A percentile compares a stretch with the other conserved stretches of the same genome.
Conservation (phyloP, 371 early-diverging fungal species). For the Mortierella sp. region DNA sequence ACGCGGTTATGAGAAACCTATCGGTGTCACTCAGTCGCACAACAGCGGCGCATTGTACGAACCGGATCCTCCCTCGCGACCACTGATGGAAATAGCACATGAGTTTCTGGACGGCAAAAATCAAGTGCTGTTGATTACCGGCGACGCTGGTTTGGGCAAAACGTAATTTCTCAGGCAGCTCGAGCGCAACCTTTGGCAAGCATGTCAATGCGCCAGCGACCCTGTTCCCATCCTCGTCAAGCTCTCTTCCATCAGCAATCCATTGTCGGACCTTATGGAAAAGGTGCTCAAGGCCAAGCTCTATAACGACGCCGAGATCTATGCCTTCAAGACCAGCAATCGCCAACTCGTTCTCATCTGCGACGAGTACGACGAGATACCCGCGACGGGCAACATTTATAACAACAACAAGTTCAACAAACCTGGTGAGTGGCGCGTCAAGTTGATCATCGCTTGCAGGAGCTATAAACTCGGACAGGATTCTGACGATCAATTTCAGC, state of each 20-base stretch:
- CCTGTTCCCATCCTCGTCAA: constrained; percentile 18
- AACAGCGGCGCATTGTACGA: too few relatives aligned
- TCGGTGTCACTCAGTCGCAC: too few relatives aligned
- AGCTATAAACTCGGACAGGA: background rate
- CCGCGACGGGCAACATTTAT: background rate
- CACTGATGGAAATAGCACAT: too few relatives aligned
- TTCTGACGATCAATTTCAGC: constrained; percentile 9
- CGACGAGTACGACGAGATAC: constrained; percentile 27
- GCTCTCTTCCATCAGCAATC: background rate
- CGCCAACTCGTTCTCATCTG: constrained; percentile 18
- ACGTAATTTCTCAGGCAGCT: constrained; percentile 16
- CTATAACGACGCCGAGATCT: background rate
- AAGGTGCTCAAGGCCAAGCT: background rate
- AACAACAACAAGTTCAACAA: constrained; percentile 8
- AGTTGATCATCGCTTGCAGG: constrained; percentile 21
- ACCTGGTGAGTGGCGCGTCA: background rate
- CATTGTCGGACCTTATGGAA: constrained; percentile 5
- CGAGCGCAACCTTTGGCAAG: background rate
- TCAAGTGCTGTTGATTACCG: too few relatives aligned
- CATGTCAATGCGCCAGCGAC: background rate
- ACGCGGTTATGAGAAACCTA: too few relatives aligned
- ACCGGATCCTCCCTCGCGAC: too few relatives aligned
- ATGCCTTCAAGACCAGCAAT: background rate
- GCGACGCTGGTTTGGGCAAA: constrained; percentile 27
- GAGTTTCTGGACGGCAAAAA: too few relatives aligned